Base-by-base conservation (phyloP, 208 protist genomes). In the Leishmania lainsoni region DNA sequence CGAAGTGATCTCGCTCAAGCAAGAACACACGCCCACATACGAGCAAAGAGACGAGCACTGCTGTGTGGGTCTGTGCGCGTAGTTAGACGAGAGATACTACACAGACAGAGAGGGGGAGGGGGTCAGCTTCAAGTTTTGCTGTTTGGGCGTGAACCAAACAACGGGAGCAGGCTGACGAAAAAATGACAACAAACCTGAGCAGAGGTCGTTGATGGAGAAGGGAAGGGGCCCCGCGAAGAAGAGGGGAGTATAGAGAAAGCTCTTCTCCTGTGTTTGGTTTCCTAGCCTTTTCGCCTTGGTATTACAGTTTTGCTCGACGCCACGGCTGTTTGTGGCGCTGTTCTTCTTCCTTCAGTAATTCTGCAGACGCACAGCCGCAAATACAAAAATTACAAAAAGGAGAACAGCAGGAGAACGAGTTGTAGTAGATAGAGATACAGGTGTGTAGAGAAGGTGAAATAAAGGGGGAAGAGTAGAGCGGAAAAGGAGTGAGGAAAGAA, bases 161-260 rank as follows among this genome's bases (percentile, higher is more conserved):
- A 32, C 26, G 69, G 4, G 52, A 52, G 39, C 35, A 52, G 52
- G n/a, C 20, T 3, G 29, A 35, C 54, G 39, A 49, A 26, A 49
- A 73, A 73, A 52, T n/a, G 35, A 39, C 29, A 66, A 66, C 12
- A n/a, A 63, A 52, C 17, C 66, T 26, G 26, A 22, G 45, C 42
- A 71, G 17, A 49, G 66, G 63, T 45, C 54, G 20, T 16, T 12
- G 42, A 49, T 16, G 20, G n/a, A n/a, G 39, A n/a, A 42, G 32
- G 39, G 39, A 45, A 20, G 39, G 45, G 22, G 20, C 29, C 69
- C 20, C 45, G 45, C 69, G 20, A 52, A 61, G 58, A 76, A 66
- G 58, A 32, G 58, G 75, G 17, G 16, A 32, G 45, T 35, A 61
- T 14, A 68, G 58, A 81, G 56, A 70, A 70, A 65, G 69, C 26